Percentiles rank a stretch among this genome's conserved stretches.
Conservation (phyloP, 2,329 filamentous ascomycete genomes). For the Scedosporium dehoogii region DNA sequence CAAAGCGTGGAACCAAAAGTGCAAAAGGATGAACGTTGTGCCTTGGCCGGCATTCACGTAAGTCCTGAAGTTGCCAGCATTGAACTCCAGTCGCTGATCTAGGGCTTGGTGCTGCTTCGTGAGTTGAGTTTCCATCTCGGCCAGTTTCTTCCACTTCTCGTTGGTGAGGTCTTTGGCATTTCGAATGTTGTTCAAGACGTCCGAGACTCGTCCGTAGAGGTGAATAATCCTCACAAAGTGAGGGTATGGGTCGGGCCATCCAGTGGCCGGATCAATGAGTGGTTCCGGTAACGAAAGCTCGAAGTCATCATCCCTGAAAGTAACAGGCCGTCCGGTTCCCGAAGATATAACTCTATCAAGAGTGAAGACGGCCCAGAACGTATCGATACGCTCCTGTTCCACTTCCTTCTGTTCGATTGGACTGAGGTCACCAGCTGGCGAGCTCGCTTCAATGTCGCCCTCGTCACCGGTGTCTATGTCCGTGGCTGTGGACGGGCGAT, state of each 20-base stretch:
- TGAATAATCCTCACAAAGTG: constrained; percentile 76
- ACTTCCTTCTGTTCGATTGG: constrained; percentile 51
- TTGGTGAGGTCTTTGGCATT: constrained; percentile 63
- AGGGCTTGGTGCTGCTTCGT: constrained; percentile 64
- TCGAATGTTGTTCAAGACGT: constrained; percentile 73
- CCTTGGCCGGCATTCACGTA: constrained; percentile 74
- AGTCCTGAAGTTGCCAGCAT: constrained; percentile 75
- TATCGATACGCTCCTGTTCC: constrained; percentile 75
- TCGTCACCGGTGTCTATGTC: constrained; percentile 30
- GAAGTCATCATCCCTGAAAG: constrained; percentile 74
- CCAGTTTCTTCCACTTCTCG: constrained; percentile 62
- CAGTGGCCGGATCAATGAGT: constrained; percentile 41
- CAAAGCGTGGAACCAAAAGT: constrained; percentile 82
- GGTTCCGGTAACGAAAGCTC: constrained; percentile 60
- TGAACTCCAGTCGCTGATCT: constrained; percentile 68
- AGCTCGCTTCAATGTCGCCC: constrained; percentile 25
- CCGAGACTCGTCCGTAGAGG: constrained; percentile 74
- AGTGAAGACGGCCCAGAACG: constrained; percentile 85
- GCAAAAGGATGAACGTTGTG: constrained; percentile 76
- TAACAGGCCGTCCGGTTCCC: constrained; percentile 75
- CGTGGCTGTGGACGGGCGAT: constrained; percentile 18
- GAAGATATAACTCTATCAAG: constrained; percentile 81
- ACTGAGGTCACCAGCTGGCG: constrained; percentile 17
- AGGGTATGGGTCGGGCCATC: constrained; percentile 71
- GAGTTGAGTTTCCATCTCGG: constrained; percentile 70